phyloP scores from a whole-genome alignment of 1,284 basidiomycete genomes.

The Cutaneotrichosporon dermatis region DNA sequence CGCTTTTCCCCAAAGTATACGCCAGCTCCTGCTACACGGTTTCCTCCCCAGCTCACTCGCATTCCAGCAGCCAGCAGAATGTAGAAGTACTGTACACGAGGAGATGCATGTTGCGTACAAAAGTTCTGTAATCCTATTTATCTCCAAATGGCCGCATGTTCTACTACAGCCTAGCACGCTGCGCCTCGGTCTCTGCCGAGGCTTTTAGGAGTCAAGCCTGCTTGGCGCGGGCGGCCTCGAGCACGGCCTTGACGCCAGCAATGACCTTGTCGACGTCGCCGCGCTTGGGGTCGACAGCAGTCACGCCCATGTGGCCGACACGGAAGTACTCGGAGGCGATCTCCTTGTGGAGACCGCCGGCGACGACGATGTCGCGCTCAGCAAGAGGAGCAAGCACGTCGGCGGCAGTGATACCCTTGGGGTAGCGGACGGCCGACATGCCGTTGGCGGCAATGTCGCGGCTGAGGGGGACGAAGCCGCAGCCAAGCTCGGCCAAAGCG shows the following conservation, averaged over 20 bases:
- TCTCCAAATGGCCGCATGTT: neutral
- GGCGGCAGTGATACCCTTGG: constrained; percentile 65
- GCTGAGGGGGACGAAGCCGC: constrained; percentile 63
- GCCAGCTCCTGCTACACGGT: no score
- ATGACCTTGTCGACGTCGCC: constrained; percentile 64
- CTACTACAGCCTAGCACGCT: constrained; percentile 2
- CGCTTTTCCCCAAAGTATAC: no score
- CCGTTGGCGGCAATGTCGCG: constrained; percentile 75
- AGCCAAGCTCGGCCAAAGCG: constrained; percentile 64
- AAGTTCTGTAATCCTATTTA: neutral
- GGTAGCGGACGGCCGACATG: constrained; percentile 81
- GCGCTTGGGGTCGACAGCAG: constrained; percentile 64
- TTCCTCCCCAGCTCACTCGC: no score
- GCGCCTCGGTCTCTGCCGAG: neutral
- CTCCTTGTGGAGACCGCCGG: constrained; percentile 81
- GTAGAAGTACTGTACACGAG: neutral
- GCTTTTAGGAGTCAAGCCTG: constrained; percentile 5
- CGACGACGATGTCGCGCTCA: constrained; percentile 69
- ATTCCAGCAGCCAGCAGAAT: no score
- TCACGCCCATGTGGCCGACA: constrained; percentile 79
- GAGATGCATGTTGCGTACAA: neutral
- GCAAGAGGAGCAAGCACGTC: constrained; percentile 65
- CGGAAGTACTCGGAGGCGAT: constrained; percentile 66
- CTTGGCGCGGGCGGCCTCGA: constrained; percentile 6
- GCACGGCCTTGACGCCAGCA: constrained; percentile 3